A percentile compares a stretch with the other conserved stretches of the same genome.
These are phyloP conservation scores for Anisogramma anomala DNA, from an alignment of 2,329 filamentous ascomycete genomes.

Conservation along the genomic window DNA sequence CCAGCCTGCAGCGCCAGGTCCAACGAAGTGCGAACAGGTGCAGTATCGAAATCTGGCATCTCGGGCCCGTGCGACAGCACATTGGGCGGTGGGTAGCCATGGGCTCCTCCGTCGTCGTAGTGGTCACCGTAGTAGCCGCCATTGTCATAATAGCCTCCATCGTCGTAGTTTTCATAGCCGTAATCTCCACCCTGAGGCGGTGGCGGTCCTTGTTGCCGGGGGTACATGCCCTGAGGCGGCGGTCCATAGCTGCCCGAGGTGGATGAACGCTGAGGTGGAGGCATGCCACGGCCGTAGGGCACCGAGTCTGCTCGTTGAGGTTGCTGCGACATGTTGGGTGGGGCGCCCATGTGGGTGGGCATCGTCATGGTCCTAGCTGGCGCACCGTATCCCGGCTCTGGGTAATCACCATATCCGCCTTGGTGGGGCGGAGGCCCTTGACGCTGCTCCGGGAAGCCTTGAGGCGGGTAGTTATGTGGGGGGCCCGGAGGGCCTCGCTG, in stretches of 20 bases:
- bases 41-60: slow-evolving; percentile 34
- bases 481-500: slow-evolving; percentile 23
- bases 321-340: slow-evolving; percentile 24
- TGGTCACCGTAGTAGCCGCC: slow-evolving; percentile 40
- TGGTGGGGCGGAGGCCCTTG: slow-evolving; percentile 23
- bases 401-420: slow-evolving; percentile 26
- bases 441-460: slow-evolving; percentile 27
- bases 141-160: slow-evolving; percentile 26
- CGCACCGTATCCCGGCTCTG: slow-evolving; percentile 35
- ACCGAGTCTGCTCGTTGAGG: slow-evolving; percentile 31
- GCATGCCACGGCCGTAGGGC: slow-evolving; percentile 35
- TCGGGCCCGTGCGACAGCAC: slow-evolving; percentile 20
- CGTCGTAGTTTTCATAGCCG: slow-evolving; percentile 20
- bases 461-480: slow-evolving; percentile 27
- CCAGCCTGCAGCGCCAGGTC: slow-evolving; percentile 36
- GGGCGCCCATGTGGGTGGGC: slow-evolving; percentile 35
- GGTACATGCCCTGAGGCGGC: slow-evolving; percentile 42
- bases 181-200: slow-evolving; percentile 20
- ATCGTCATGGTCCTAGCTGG: slow-evolving; percentile 51
- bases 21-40: slow-evolving; percentile 31
- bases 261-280: slow-evolving; percentile 37
- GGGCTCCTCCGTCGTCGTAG: slow-evolving; percentile 30
- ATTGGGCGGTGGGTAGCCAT: slow-evolving; percentile 20
- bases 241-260: slow-evolving; percentile 42
- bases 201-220: slow-evolving; percentile 30